These are phyloP conservation scores for Moricandia arvensis DNA, from an alignment of 345 rosid species.

Conservation along the genomic window DNA sequence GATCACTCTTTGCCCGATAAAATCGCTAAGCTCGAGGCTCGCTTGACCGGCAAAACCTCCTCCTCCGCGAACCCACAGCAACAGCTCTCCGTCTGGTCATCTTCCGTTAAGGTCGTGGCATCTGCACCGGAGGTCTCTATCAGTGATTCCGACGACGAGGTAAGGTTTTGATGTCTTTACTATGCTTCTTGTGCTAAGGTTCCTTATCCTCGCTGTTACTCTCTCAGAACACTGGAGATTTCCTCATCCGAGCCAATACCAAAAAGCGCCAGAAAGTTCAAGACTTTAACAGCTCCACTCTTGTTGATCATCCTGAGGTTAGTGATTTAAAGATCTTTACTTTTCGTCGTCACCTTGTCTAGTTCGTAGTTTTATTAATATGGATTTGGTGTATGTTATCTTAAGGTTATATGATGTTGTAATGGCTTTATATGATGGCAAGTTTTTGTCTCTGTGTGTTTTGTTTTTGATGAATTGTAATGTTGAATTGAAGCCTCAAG, in stretches of 20 bases:
- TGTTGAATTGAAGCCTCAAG: constrained; percentile 37
- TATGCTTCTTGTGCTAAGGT: neutral
- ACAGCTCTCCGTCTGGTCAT: constrained; percentile 53
- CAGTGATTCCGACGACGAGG: constrained; percentile 94
- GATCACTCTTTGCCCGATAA: constrained; percentile 91
- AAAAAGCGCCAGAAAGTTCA: constrained; percentile 80
- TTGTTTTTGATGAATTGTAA: neutral
- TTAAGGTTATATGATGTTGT: neutral
- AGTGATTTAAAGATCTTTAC: neutral
- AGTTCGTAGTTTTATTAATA: neutral
- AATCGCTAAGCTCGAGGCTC: constrained; percentile 99
- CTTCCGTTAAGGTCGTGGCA: constrained; percentile 47
- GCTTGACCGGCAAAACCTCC: constrained; percentile 82
- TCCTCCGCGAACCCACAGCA: constrained; percentile 35
- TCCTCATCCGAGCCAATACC: constrained; percentile 87
- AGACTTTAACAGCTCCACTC: constrained; percentile 48
- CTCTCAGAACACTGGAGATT: constrained; percentile 77
- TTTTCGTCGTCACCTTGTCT: neutral
- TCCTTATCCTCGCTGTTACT: constrained; percentile 12
- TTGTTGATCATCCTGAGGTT: constrained; percentile 65
- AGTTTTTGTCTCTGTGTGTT: neutral
- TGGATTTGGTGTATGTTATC: neutral
- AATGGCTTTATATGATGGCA: neutral
- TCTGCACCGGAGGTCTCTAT: constrained; percentile 50
- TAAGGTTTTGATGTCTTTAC: constrained; percentile 6